Conservation (phyloP, 371 early-diverging fungal species). For the Mucor velutinosus region DNA sequence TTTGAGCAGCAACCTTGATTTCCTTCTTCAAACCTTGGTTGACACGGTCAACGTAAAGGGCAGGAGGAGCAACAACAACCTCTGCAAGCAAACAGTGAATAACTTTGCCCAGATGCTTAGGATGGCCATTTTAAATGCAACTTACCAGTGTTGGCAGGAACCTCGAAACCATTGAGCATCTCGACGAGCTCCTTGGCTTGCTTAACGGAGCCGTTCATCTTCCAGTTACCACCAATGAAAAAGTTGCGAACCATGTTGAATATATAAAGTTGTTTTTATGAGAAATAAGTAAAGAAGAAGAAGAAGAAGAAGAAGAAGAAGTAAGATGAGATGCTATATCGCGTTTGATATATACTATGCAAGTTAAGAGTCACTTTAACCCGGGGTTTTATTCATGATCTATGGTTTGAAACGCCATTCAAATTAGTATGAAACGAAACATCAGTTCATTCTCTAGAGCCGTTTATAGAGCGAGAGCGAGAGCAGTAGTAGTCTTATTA, state of each 20-base stretch:
- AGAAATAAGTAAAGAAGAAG: conserved; percentile 8
- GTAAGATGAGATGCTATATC: not conserved
- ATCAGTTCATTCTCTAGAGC: not conserved
- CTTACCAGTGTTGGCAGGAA: conserved; percentile 51
- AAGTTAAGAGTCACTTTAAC: conserved; percentile 8
- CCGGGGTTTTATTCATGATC: conserved; percentile 6
- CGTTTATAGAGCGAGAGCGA: not conserved
- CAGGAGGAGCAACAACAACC: conserved; percentile 97
- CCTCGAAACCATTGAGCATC: conserved; percentile 70
- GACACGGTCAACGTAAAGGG: conserved; percentile 87
- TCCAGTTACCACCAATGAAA: conserved; percentile 90
- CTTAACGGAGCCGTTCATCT: conserved; percentile 91
- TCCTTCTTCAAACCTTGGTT: conserved; percentile 75
- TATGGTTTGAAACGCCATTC: not conserved
- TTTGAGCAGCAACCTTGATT: conserved; percentile 96
- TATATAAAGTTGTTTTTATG: not conserved
- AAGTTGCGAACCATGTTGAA: conserved; percentile 64
- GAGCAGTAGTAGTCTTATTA: not conserved
- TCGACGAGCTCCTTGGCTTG: conserved; percentile 75
- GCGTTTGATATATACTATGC: conserved; percentile 7
- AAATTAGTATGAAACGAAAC: not conserved
- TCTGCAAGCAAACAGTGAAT: conserved; percentile 54
- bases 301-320: conserved; percentile 6
- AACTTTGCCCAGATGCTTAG: not conserved
- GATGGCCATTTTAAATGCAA: not conserved